Conservation (phyloP, 495 filamentous ascomycete species). For the Annulohypoxylon maeteangense region DNA sequence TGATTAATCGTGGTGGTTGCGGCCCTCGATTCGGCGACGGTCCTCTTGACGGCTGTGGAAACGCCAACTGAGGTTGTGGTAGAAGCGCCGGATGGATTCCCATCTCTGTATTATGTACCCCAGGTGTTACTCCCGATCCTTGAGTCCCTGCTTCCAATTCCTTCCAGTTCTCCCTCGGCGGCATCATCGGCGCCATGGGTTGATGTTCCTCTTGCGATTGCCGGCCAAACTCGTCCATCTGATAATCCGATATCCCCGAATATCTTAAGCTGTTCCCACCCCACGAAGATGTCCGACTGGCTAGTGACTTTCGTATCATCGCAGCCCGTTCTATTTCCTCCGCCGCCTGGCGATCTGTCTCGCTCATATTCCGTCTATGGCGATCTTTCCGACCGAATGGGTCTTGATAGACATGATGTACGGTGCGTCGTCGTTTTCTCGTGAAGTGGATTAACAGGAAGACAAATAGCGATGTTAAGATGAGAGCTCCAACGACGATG, state of each 20-base stretch:
- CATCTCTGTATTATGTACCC: constrained; percentile 44
- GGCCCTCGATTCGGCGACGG: constrained; percentile 38
- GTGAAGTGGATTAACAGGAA: constrained; percentile 37
- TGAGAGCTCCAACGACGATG: constrained; percentile 44
- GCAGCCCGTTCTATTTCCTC: constrained; percentile 53
- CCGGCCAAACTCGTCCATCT: constrained; percentile 11
- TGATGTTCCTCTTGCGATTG: constrained; percentile 32
- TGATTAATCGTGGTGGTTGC: constrained; percentile 20
- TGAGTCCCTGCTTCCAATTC: constrained; percentile 48
- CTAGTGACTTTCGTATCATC: constrained; percentile 62
- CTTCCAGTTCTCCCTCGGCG: constrained; percentile 43
- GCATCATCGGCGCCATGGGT: constrained; percentile 16
- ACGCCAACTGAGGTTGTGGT: constrained; percentile 38
- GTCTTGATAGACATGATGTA: constrained; percentile 27
- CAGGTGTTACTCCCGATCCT: constrained; percentile 42
- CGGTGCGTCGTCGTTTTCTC: constrained; percentile 40
- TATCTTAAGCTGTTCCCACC: background rate
- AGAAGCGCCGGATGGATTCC: constrained; percentile 40
- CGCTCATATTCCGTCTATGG: constrained; percentile 43
- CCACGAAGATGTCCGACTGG: constrained; percentile 49
- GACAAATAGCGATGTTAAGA: constrained; percentile 38
- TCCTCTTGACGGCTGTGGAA: constrained; percentile 45
- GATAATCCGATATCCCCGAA: background rate
- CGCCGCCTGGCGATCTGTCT: constrained; percentile 39
- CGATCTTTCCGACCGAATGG: constrained; percentile 39